Evolutionary conservation across 2,329 filamentous ascomycete species (phyloP).

Genomic region (Neophaeococcomyces mojaviensis): DNA sequence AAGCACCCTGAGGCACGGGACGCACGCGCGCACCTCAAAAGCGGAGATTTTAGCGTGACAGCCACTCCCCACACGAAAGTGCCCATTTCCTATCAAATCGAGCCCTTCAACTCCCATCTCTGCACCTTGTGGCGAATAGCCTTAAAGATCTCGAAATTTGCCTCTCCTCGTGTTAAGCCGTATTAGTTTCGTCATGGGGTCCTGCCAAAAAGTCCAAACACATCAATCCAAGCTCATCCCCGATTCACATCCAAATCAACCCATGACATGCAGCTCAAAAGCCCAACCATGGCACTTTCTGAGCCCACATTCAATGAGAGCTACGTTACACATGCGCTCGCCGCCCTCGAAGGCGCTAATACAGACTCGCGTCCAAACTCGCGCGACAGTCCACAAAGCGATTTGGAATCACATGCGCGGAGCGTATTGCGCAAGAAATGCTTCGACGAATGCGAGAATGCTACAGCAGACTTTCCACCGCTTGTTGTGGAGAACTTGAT

Average conservation of each 20-base stretch:
- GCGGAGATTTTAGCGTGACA: no score
- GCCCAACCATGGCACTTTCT: constrained; percentile 1
- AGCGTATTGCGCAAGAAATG: constrained; percentile 1
- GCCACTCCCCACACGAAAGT: no score
- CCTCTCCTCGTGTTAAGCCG: no score
- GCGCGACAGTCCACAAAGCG: neutral
- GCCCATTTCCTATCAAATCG: no score
- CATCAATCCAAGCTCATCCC: neutral
- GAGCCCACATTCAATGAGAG: constrained; percentile 6
- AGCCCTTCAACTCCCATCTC: no score
- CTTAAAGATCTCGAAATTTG: no score
- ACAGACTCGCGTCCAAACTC: neutral
- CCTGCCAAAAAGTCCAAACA: neutral
- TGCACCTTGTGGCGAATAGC: no score
- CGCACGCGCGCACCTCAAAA: no score
- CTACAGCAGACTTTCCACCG: constrained; percentile 4
- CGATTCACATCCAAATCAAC: neutral
- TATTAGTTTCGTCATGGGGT: neutral
- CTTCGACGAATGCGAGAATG: constrained; percentile 8
- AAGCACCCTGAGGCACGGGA: no score
- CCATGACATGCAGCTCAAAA: constrained; percentile 2
- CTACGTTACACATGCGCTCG: constrained; percentile 2
- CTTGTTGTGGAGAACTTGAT: constrained; percentile 2
- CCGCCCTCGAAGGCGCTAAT: neutral
- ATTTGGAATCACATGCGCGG: constrained; percentile 5